A percentile compares a stretch with the other conserved stretches of the same genome.
Conservation (phyloP, 192 early-diverging fungal species). For the Haplosporangium gracile region DNA sequence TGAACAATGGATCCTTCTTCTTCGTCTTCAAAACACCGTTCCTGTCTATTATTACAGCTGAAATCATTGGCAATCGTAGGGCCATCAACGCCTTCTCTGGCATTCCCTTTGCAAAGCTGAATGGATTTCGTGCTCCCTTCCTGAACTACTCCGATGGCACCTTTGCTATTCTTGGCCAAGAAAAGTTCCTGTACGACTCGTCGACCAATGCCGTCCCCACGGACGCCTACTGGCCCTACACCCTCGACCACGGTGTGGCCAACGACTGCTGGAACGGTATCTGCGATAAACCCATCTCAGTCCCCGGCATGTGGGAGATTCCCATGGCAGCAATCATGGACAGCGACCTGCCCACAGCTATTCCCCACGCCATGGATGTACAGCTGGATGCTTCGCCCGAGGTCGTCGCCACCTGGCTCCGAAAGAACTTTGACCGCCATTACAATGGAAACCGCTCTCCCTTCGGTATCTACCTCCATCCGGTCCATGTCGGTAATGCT, state of each 20-base stretch:
- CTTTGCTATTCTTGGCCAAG: constrained; percentile 49
- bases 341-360: constrained; percentile 16
- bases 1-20: neutral
- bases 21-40: neutral
- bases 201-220: constrained; percentile 59
- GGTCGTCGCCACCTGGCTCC: constrained; percentile 59
- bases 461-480: constrained; percentile 58
- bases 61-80: constrained; percentile 20
- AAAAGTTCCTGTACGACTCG: constrained; percentile 68
- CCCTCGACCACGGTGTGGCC: constrained; percentile 70
- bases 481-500: constrained; percentile 55
- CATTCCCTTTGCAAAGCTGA: constrained; percentile 65
- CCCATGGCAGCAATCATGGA: constrained; percentile 69
- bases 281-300: constrained; percentile 51
- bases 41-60: neutral
- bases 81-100: constrained; percentile 64
- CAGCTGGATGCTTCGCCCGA: constrained; percentile 60
- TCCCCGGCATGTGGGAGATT: constrained; percentile 75
- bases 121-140: constrained; percentile 74
- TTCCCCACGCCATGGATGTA: constrained; percentile 58
- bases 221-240: constrained; percentile 74
- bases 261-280: constrained; percentile 67
- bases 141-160: constrained; percentile 63
- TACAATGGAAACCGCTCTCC: constrained; percentile 62
- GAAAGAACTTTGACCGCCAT: constrained; percentile 65